Evolutionary conservation across 768 basidiomycete species (phyloP).

Genomic region (Phylloporus sp.): DNA sequence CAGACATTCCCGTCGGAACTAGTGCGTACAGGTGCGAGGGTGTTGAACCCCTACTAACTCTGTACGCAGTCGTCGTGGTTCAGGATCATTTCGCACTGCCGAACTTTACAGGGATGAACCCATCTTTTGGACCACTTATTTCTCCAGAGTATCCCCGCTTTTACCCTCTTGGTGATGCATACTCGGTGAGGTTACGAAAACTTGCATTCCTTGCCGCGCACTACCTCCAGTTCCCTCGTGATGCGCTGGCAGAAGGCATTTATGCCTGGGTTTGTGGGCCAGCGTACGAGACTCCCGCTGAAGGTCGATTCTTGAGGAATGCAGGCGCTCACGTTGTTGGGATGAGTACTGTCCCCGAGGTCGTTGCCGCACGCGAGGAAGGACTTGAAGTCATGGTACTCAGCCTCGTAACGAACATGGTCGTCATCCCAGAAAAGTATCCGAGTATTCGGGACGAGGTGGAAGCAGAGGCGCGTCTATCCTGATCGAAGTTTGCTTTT

Average conservation of each 20-base stretch:
- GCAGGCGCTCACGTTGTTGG: conserved; percentile 89
- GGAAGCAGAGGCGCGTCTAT: conserved; percentile 58
- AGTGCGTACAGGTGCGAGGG: conserved; percentile 42
- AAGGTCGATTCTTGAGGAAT: conserved; percentile 68
- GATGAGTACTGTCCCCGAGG: conserved; percentile 92
- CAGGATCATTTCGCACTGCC: conserved; percentile 84
- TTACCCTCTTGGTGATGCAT: conserved; percentile 79
- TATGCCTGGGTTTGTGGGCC: conserved; percentile 92
- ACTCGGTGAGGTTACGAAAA: conserved; percentile 66
- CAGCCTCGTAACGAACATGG: conserved; percentile 82
- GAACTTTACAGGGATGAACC: conserved; percentile 70
- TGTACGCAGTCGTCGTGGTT: conserved; percentile 63
- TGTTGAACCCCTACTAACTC: conserved; percentile 9
- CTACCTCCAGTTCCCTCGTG: conserved; percentile 46
- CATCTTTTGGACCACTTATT: conserved; percentile 67
- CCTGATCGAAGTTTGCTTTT: neutral
- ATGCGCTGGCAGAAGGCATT: conserved; percentile 69
- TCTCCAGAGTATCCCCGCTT: conserved; percentile 66
- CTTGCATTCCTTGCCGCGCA: conserved; percentile 69
- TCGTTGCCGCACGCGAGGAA: conserved; percentile 72
- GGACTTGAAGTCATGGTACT: conserved; percentile 73
- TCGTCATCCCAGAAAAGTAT: conserved; percentile 66
- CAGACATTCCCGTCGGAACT: conserved; percentile 69
- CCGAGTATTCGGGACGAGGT: conserved; percentile 70
- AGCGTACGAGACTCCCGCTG: conserved; percentile 85